Base-by-base conservation (phyloP, 345 rosid species). In the Ceriops zippeliana region DNA sequence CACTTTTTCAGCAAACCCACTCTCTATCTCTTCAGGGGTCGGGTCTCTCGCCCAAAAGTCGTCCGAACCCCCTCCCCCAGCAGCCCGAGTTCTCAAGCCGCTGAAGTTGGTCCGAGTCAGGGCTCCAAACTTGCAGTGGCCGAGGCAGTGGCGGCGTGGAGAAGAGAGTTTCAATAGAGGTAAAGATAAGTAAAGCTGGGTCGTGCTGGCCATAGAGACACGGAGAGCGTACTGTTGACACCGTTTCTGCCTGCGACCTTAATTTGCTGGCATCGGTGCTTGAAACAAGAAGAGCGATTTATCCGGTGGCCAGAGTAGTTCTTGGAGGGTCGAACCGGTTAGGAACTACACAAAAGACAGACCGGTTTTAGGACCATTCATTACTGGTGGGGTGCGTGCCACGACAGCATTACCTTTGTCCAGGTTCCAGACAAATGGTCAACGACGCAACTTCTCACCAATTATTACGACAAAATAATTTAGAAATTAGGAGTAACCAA, bases 1-100 rank as follows among this genome's bases (percentile, higher is more conserved):
- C 49, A 95, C 97, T 80, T 83, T 95, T 13, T 91, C 99, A 4
- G 66, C 99, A 81, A 91, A 95, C 2, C 73, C 70, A 52, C 97
- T 95, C 38, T 85, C 99, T 59, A 95, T 5, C 77, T 95, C 99
- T 51, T 77, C 89, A 30, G 96, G 89, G 58, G 83, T 87, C 8
- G 92, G 92, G 80, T 87, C 92, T 52, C 92, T 77, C 9, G 85
- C 89, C 21, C 96, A 92, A 65, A 90, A 90, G 69, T 87, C 96
- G 16, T 90, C 92, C 72, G 78, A 21, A 65, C 86, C 90, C 42
- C 21, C 1, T 4, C 73, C 83, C 65, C 31, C 3, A 69, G 32
- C 0, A 7, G 82, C 87, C 32, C 69, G 72, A 31, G 42, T 76
- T 69, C 73, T 74, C 66, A 74, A 26, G 54, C 57, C 10, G 27